These are phyloP conservation scores for Oryza nivara DNA, from an alignment of 176 grass and related monocot genomes.

Conservation along the genomic window DNA sequence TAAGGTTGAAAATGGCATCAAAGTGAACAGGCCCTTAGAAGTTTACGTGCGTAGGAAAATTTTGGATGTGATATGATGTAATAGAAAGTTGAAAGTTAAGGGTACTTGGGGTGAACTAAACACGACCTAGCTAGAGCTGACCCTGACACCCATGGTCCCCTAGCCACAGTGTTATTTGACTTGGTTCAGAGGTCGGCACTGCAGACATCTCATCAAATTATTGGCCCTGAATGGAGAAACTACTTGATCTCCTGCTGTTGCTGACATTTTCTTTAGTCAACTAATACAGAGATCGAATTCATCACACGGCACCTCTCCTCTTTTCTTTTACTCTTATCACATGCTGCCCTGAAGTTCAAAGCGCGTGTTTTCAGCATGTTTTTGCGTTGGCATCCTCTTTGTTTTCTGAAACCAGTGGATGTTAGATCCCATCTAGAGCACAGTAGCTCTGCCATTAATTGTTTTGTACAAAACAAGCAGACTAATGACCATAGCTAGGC, in stretches of 20 bases:
- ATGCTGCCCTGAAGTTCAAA: background rate
- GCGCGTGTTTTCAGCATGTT: background rate
- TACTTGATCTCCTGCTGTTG: background rate
- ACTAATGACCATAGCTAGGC: background rate
- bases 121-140: too few relatives aligned
- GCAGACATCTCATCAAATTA: background rate
- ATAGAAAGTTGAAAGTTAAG: too few relatives aligned
- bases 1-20: too few relatives aligned
- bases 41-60: too few relatives aligned
- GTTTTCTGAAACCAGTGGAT: background rate
- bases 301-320: background rate
- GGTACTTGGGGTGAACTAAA: too few relatives aligned
- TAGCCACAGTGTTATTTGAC: too few relatives aligned
- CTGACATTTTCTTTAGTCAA: slow-evolving; percentile 24
- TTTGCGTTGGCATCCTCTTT: background rate
- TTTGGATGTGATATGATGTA: too few relatives aligned
- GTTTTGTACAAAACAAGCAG: background rate
- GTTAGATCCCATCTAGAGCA: background rate
- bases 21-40: too few relatives aligned
- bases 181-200: too few relatives aligned
- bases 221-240: too few relatives aligned
- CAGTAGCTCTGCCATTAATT: background rate
- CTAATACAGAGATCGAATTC: background rate
- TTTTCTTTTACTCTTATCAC: background rate
- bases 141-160: too few relatives aligned